Percentiles rank a stretch among this genome's conserved stretches.
phyloP scores from a whole-genome alignment of 108 stramenopile genomes.

The Discostella stelligeroides region DNA sequence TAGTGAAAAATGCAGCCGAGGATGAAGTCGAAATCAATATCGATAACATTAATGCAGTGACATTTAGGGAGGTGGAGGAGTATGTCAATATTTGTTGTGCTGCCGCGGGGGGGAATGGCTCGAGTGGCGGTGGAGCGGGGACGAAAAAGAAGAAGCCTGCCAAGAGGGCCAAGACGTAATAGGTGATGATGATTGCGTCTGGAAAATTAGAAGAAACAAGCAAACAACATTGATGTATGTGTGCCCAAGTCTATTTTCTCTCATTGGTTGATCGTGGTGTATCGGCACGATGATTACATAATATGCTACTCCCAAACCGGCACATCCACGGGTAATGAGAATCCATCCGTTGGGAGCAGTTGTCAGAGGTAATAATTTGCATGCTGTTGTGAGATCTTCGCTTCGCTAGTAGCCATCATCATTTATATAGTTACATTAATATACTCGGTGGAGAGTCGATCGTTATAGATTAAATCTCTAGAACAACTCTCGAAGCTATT shows the following conservation, averaged over 20 bases:
- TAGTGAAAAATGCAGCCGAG: conserved; percentile 82
- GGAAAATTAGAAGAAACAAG: background rate
- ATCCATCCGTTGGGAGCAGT: no score
- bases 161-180: conserved; percentile 1
- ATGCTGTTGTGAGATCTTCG: no score
- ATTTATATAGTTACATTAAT: no score
- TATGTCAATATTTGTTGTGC: conserved; percentile 46
- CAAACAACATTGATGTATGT: background rate
- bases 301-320: no score
- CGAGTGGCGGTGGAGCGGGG: conserved; percentile 28
- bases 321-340: no score
- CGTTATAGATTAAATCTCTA: no score
- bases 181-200: background rate
- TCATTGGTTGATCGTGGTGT: no score
- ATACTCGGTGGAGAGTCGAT: no score
- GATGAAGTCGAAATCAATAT: conserved; percentile 96
- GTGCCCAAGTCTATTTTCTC: background rate
- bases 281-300: no score
- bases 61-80: conserved; percentile 79
- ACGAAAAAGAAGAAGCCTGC: conserved; percentile 54
- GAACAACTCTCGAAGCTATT: no score
- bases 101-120: conserved; percentile 25
- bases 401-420: no score
- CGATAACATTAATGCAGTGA: conserved; percentile 78
- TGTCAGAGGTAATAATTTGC: no score